phyloP scores from a whole-genome alignment of 139 green algal species.

The Zygnema cylindricum region DNA sequence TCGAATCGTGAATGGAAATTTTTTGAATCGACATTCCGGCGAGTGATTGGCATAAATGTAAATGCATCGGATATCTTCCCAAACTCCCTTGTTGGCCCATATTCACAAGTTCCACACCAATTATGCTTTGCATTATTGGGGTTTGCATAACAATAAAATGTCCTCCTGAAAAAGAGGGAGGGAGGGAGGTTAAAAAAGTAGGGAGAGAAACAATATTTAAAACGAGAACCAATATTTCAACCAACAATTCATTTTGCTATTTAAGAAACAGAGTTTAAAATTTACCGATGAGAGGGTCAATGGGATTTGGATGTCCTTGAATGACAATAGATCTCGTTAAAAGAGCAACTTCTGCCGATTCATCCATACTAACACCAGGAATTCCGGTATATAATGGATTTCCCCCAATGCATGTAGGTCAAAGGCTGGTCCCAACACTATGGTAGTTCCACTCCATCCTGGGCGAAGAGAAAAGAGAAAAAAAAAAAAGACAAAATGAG shows the following conservation, averaged over 20 bases:
- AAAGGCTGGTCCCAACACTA: constrained; percentile 24
- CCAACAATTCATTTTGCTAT: too few relatives aligned
- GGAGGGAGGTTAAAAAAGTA: neutral
- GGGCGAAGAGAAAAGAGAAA: neutral
- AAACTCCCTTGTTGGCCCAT: constrained; percentile 59
- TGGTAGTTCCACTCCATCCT: neutral
- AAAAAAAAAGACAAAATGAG: neutral
- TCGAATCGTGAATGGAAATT: constrained; percentile 45
- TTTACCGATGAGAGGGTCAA: constrained; percentile 35
- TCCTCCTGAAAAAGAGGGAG: constrained; percentile 12
- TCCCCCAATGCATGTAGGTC: constrained; percentile 50
- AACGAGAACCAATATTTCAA: neutral
- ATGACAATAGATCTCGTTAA: constrained; percentile 51
- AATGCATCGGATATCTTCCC: constrained; percentile 57
- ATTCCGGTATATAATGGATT: neutral
- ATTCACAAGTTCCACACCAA: constrained; percentile 46
- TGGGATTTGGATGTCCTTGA: constrained; percentile 36
- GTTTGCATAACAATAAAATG: constrained; percentile 55
- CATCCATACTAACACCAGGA: constrained; percentile 8
- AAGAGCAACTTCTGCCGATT: constrained; percentile 45
- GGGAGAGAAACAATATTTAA: neutral
- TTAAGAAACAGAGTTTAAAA: neutral
- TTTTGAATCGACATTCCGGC: neutral
- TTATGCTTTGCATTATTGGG: constrained; percentile 13
- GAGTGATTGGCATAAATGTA: constrained; percentile 67